Evolutionary conservation across 495 filamentous ascomycete genomes (phyloP).

Genomic region (Penicillium atrosanguineum): DNA sequence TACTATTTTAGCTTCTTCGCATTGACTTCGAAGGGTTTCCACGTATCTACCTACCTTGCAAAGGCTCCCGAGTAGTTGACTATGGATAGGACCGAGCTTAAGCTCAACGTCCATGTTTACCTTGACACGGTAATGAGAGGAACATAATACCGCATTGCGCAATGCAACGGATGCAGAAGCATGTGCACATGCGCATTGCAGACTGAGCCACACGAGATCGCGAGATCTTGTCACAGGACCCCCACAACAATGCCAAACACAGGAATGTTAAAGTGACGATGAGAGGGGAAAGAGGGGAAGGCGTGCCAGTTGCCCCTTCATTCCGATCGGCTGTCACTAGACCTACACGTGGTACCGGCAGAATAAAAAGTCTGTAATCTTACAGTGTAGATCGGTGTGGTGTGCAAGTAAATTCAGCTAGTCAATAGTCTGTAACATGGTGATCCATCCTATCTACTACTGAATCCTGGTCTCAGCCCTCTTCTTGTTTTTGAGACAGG

Average conservation of each 20-base stretch:
- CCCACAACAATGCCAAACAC: conserved; percentile 9
- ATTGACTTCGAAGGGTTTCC: too few species aligned
- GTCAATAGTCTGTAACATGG: background rate
- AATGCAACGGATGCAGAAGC: background rate
- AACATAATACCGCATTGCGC: background rate
- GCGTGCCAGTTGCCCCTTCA: conserved; percentile 9
- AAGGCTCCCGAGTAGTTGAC: background rate
- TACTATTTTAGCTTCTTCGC: too few species aligned
- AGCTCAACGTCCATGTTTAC: background rate
- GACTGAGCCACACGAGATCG: background rate
- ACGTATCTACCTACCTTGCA: too few species aligned
- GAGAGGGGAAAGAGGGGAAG: conserved; percentile 12
- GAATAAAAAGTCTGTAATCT: background rate
- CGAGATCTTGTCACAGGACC: background rate
- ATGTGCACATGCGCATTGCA: background rate
- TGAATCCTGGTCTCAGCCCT: background rate
- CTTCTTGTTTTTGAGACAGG: background rate
- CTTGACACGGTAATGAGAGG: background rate
- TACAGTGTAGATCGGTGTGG: background rate
- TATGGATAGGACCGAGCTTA: background rate
- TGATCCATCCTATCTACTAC: background rate
- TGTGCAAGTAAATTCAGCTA: background rate
- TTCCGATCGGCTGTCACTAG: conserved; percentile 13
- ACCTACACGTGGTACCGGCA: conserved; percentile 13
- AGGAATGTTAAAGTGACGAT: conserved; percentile 13